Evolutionary conservation across 1,284 basidiomycete species (phyloP), one percentile per base, ranked within the genome.

Genomic region (Fomitopsis betulina): DNA sequence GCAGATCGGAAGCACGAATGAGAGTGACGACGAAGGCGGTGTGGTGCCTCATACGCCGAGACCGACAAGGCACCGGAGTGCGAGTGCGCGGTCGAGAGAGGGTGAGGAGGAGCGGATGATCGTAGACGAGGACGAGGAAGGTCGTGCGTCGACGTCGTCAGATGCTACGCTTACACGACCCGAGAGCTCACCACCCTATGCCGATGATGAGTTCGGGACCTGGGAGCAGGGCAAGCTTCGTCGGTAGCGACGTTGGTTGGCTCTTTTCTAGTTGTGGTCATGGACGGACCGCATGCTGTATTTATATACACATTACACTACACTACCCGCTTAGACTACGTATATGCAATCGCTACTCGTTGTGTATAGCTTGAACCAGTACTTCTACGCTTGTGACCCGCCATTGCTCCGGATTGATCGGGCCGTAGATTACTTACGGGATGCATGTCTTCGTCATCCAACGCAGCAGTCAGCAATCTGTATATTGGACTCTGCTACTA

Each of bases 11-110:
- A 37, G 35, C 13, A 15, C 35, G 35, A 82, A 87, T 23, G 79
- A 71, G 19, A 86, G 82, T 59, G 88, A 89, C 57, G 83, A 83
- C 15, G 83, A 86, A 19, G 79, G 79, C n/a, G 57, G 47, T 43
- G 60, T 56, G 1, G 42, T 15, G 35, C 58, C 58, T 15, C 56
- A 51, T n/a, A 60, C 43, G 8, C 55, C 56, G 15, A 45, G 33
- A 2, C 53, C 52, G 2, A 32, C 33, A 6, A 52, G 53, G 12
- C 52, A 45, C 21, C 38, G 50, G 8, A 17, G 35, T 21, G 47
- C 33, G 1, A 59, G 58, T n/a, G 53, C 45, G 15, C 23, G 43
- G 12, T 40, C 53, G 10, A 39, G 33, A 13, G 49, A 39, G 39
- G 47, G 54, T 19, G 58, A 71, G 58, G 62, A 66, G 5, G 62